phyloP scores from a whole-genome alignment of 352 stramenopile genomes.

The Phytophthora idaei region DNA sequence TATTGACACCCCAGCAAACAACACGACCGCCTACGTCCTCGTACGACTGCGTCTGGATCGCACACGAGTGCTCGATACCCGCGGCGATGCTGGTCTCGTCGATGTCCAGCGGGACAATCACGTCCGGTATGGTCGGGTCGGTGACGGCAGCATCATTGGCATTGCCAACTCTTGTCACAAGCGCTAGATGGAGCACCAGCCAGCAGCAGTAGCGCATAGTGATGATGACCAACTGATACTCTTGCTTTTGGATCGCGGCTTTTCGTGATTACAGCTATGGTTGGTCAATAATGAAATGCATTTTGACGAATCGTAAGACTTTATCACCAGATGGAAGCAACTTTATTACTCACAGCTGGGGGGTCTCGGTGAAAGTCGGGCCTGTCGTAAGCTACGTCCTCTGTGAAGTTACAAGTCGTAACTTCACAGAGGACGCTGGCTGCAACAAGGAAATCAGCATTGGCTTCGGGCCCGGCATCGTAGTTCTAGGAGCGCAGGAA shows the following conservation, averaged over 20 bases:
- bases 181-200: conserved; percentile 14
- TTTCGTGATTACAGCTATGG: conserved; percentile 8
- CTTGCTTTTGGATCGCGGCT: conserved; percentile 14
- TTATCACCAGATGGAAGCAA: not conserved
- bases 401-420: too few species aligned
- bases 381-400: too few species aligned
- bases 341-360: conserved; percentile 5
- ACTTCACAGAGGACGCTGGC: not conserved
- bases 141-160: not conserved
- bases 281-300: conserved; percentile 8
- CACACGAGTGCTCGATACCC: conserved; percentile 82
- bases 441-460: not conserved
- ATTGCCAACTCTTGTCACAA: not conserved
- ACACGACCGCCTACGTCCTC: conserved; percentile 77
- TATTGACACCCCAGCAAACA: conserved; percentile 78
- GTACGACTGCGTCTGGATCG: conserved; percentile 68
- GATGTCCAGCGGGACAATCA: conserved; percentile 67
- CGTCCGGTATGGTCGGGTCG: conserved; percentile 6
- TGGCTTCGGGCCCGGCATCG: not conserved
- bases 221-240: not conserved
- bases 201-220: conserved; percentile 4
- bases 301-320: conserved; percentile 22
- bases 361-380: not conserved
- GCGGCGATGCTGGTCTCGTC: conserved; percentile 79
- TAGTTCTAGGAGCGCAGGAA: not conserved